A percentile compares a stretch with the other conserved stretches of the same genome.
phyloP scores from a whole-genome alignment of 352 stramenopile genomes.

The Globisporangium uncinulatum region DNA sequence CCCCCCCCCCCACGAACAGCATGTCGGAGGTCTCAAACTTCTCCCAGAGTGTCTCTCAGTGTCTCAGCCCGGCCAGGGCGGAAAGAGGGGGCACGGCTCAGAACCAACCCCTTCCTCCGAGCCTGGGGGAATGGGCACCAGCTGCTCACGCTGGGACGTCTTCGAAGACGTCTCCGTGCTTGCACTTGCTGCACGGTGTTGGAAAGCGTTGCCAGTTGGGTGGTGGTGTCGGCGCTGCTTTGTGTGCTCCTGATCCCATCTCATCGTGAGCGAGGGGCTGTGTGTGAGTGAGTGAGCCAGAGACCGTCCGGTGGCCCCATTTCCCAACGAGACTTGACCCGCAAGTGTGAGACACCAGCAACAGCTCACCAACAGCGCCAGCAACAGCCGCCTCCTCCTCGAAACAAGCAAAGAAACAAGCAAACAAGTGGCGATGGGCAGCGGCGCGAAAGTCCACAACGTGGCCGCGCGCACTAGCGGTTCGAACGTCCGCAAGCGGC shows the following conservation, averaged over 20 bases:
- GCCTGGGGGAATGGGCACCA: background rate
- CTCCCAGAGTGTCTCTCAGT: background rate
- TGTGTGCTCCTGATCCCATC: background rate
- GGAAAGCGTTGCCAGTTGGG: background rate
- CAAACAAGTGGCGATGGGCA: slow-evolving; percentile 2
- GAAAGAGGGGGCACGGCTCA: background rate
- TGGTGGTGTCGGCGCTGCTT: background rate
- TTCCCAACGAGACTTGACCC: background rate
- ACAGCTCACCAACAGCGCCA: background rate
- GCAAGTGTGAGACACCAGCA: slow-evolving; percentile 4
- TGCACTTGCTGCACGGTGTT: background rate
- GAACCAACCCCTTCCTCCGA: background rate
- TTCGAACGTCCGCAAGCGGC: slow-evolving; percentile 10
- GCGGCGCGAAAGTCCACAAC: slow-evolving; percentile 15
- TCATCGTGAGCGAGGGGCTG: background rate
- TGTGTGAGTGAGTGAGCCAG: background rate
- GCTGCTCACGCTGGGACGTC: background rate
- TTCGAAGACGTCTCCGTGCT: background rate
- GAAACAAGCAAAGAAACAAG: slow-evolving; percentile 1
- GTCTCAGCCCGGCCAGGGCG: background rate
- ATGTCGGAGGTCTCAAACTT: too few species aligned
- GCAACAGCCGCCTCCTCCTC: background rate
- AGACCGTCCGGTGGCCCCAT: background rate
- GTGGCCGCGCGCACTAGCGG: background rate
- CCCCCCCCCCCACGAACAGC: too few species aligned